These are phyloP conservation scores for Nothophoma quercina DNA, from an alignment of 2,329 filamentous ascomycete species.

Conservation along the genomic window DNA sequence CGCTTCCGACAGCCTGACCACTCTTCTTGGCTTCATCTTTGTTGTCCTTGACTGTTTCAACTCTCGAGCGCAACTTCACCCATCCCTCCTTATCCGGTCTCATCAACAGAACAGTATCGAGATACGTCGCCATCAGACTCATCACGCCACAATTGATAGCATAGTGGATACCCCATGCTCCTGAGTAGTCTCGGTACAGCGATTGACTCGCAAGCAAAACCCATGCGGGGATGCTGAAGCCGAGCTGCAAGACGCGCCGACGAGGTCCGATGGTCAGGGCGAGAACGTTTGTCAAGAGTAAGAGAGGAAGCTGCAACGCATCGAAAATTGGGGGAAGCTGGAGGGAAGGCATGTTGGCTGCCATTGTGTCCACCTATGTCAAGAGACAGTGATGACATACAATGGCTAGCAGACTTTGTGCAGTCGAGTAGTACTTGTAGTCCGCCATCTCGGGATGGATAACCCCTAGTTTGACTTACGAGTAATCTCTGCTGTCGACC, in stretches of 20 bases:
- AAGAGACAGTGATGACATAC: no score
- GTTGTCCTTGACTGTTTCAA: not conserved
- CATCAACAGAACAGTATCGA: conserved; percentile 33
- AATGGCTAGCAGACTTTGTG: no score
- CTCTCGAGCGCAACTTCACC: conserved; percentile 16
- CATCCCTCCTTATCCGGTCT: conserved; percentile 37
- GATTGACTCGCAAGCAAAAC: conserved; percentile 27
- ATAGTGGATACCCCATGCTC: conserved; percentile 25
- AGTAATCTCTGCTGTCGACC: not conserved
- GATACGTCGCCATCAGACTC: conserved; percentile 14
- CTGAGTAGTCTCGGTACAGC: conserved; percentile 21
- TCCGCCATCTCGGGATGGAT: not conserved
- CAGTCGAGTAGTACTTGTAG: not conserved
- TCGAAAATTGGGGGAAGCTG: conserved; percentile 16
- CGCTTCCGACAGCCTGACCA: not conserved
- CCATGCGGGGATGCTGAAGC: conserved; percentile 23
- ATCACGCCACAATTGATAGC: conserved; percentile 19
- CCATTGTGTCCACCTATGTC: not conserved
- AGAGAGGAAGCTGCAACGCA: conserved; percentile 21
- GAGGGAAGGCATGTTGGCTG: conserved; percentile 8
- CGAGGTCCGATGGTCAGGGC: conserved; percentile 23
- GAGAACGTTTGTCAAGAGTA: conserved; percentile 23
- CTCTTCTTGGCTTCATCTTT: not conserved
- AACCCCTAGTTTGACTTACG: not conserved
- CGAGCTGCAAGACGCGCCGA: conserved; percentile 14